phyloP scores from a whole-genome alignment of 2,329 filamentous ascomycete species.

The Colletotrichum coccodes region DNA sequence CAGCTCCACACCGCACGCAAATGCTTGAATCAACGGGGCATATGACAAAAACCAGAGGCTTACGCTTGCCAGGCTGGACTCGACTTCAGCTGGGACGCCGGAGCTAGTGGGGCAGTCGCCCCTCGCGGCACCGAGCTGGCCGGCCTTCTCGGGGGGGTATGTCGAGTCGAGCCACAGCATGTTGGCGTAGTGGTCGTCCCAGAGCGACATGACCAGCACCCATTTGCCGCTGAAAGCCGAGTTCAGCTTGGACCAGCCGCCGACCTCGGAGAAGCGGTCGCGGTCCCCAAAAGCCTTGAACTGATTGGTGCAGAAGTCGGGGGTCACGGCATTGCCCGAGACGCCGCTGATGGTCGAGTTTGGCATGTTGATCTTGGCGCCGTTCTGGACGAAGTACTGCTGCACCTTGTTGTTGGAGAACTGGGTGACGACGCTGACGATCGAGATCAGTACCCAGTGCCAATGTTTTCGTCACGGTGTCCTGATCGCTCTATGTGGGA shows the following conservation, averaged over 20 bases:
- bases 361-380: constrained; percentile 59
- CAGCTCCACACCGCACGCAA: neutral
- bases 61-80: constrained; percentile 34
- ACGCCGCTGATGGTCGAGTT: constrained; percentile 45
- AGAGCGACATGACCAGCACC: constrained; percentile 72
- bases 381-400: constrained; percentile 70
- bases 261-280: constrained; percentile 61
- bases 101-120: constrained; percentile 38
- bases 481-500: too few relatives aligned
- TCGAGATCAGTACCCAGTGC: neutral
- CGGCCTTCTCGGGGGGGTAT: constrained; percentile 55
- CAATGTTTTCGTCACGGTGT: too few relatives aligned
- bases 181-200: constrained; percentile 65
- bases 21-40: neutral
- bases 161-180: constrained; percentile 77
- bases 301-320: constrained; percentile 65
- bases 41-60: neutral
- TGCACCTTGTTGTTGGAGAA: constrained; percentile 62
- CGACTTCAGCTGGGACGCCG: constrained; percentile 38
- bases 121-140: constrained; percentile 38
- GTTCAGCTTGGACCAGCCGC: constrained; percentile 66
- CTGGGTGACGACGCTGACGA: constrained; percentile 67
- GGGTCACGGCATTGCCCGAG: constrained; percentile 59
- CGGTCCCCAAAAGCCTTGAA: constrained; percentile 65
- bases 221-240: constrained; percentile 65